Evolutionary conservation across 208 protist genomes (phyloP), one percentile per base, ranked within the genome.

Genomic region (Wallacemonas sp.): DNA sequence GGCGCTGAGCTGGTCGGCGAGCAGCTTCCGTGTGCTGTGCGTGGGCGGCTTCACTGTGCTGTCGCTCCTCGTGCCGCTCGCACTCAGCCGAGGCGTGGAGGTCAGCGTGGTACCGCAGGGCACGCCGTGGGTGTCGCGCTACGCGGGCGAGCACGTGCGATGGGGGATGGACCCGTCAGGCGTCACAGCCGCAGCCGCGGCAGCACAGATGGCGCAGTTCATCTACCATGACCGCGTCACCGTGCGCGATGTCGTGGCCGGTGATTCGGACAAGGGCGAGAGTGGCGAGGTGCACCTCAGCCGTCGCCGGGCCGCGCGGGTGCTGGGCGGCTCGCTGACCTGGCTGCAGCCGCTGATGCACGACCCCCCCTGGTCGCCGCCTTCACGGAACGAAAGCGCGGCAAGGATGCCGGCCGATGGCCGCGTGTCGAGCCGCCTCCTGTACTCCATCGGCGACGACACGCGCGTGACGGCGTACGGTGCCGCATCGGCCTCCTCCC

Each of bases 21-120:
- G 45, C 28, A 85, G 79, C 41, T 69, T 71, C 50, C 72, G 69
- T 33, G 70, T 65, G 65, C 46, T 81, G 2, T 65, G 61, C 46
- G 59, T 76, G 28, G 23, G 38, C 41, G 39, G 65, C 50, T 79
- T 76, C 31, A 36, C 57, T 3, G 28, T 71, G 20, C 63, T 70
- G 18, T 45, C 39, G 25, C 10, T 77, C 3, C 33, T 44, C 14
- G 20, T 71, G 2, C 42, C 29, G 2, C 25, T 57, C 16, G 41
- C 46, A 38, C 20, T 74, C 4, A 64, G 32, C 48, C 32, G 20
- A 8, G 39, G 39, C n/a, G 50, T 72, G 33, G 52, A 65, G n/a
- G 33, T 76, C 28, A 32, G 25, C 25, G 65, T 81, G 18, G 20
- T 49, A n/a, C 29, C 62, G 2, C 48, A 65, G 14, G 4, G 5